phyloP scores from a whole-genome alignment of 2,329 filamentous ascomycete genomes.

The Xylaria digitata region DNA sequence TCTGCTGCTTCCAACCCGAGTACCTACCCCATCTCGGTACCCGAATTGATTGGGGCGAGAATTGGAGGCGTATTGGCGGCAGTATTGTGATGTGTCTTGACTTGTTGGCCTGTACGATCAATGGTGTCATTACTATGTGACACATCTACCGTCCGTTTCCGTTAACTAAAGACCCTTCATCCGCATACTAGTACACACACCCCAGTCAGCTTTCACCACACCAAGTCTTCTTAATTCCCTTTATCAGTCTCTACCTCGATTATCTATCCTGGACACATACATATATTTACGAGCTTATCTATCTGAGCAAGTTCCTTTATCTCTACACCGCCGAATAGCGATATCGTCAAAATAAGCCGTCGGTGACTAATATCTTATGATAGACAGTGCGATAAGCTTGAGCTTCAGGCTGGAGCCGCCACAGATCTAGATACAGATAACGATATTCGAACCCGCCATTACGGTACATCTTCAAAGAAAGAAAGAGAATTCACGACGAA shows the following conservation, averaged over 20 bases:
- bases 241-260: slow-evolving; percentile 23
- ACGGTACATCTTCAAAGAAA: slow-evolving; percentile 16
- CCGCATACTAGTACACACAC: neutral
- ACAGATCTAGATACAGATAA: slow-evolving; percentile 31
- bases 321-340: slow-evolving; percentile 37
- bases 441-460: neutral
- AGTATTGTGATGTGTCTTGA: slow-evolving; percentile 2
- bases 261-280: slow-evolving; percentile 14
- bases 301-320: slow-evolving; percentile 30
- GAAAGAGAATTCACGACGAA: neutral
- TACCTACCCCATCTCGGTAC: neutral
- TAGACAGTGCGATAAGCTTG: slow-evolving; percentile 34
- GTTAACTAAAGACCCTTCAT: slow-evolving; percentile 25
- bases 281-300: slow-evolving; percentile 34
- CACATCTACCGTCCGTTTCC: slow-evolving; percentile 34
- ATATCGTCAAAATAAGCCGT: slow-evolving; percentile 16
- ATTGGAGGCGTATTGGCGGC: neutral
- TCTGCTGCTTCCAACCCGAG: slow-evolving; percentile 1
- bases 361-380: slow-evolving; percentile 29
- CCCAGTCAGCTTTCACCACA: slow-evolving; percentile 18
- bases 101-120: slow-evolving; percentile 13
- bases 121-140: slow-evolving; percentile 22
- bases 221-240: slow-evolving; percentile 12
- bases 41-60: neutral
- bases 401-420: neutral